Percentiles rank a stretch among this genome's conserved stretches.
Evolutionary conservation across 148 eudicot genomes (phyloP).

Genomic region (Dysphania ambrosioides): DNA sequence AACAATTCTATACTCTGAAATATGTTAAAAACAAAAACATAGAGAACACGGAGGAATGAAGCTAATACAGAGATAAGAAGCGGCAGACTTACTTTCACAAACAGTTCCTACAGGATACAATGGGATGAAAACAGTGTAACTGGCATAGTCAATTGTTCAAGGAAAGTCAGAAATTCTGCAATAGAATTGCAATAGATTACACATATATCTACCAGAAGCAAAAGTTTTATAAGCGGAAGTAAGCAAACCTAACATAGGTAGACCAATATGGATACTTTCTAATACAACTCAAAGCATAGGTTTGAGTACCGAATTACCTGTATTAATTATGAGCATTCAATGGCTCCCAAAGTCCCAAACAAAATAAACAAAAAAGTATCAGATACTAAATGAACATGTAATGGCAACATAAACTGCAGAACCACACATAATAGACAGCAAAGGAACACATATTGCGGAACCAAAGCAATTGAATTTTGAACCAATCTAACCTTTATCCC

Average conservation of each 20-base stretch:
- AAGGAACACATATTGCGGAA: neutral
- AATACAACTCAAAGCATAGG: conserved; percentile 64
- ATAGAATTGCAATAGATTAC: neutral
- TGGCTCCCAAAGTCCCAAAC: conserved; percentile 11
- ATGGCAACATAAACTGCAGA: neutral
- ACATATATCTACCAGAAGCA: neutral
- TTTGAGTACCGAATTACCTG: conserved; percentile 80
- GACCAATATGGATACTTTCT: conserved; percentile 57
- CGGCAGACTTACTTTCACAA: conserved; percentile 71
- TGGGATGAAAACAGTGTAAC: conserved; percentile 81
- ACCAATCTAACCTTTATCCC: neutral
- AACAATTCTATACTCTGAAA: neutral
- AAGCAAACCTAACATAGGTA: conserved; percentile 64
- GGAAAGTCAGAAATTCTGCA: neutral
- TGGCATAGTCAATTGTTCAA: conserved; percentile 20
- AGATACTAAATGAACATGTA: neutral
- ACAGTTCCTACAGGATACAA: conserved; percentile 69
- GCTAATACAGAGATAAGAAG: neutral
- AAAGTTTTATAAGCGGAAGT: conserved; percentile 2
- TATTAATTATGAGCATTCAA: conserved; percentile 24
- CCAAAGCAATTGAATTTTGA: neutral
- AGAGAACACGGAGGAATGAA: neutral
- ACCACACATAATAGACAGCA: neutral
- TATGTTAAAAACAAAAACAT: neutral
- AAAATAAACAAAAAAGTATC: neutral